Conservation (phyloP, 2,329 filamentous ascomycete species). For the Didymosphaeria variabile region DNA sequence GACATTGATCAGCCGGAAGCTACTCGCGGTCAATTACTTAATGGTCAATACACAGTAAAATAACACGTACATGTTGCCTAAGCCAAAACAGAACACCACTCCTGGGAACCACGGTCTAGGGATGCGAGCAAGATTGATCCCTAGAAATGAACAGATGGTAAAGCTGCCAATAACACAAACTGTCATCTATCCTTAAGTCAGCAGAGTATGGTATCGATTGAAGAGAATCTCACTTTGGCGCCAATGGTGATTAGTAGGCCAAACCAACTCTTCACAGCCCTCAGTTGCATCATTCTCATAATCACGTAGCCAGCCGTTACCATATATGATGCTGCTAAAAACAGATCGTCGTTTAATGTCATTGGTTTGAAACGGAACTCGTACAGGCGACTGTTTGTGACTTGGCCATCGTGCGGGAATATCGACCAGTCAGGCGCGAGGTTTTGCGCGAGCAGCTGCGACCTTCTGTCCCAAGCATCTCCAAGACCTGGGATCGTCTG, state of each 20-base stretch:
- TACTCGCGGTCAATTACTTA: constrained; percentile 31
- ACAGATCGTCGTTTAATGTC: constrained; percentile 70
- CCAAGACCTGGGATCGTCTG: constrained; percentile 71
- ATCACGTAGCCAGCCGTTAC: constrained; percentile 72
- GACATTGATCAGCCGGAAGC: constrained; percentile 78
- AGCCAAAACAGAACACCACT: constrained; percentile 77
- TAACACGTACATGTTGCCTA: constrained; percentile 71
- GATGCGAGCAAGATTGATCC: constrained; percentile 78
- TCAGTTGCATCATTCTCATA: constrained; percentile 72
- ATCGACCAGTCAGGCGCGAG: constrained; percentile 68
- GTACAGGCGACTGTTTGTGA: constrained; percentile 69
- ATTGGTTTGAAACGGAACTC: constrained; percentile 82
- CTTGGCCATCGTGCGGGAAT: constrained; percentile 67
- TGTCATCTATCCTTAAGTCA: constrained; percentile 57
- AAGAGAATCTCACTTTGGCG: constrained; percentile 61
- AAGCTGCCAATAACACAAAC: constrained; percentile 82
- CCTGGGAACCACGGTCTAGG: constrained; percentile 78
- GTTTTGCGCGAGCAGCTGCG: constrained; percentile 61
- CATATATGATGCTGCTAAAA: constrained; percentile 72
- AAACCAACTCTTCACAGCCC: constrained; percentile 77
- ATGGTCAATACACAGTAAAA: background rate
- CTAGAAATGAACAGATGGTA: constrained; percentile 78
- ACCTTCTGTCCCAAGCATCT: constrained; percentile 70
- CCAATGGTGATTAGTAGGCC: constrained; percentile 76
- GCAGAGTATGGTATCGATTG: background rate